Conservation (phyloP, 495 filamentous ascomycete species). For the Stereocaulon alpinum region DNA sequence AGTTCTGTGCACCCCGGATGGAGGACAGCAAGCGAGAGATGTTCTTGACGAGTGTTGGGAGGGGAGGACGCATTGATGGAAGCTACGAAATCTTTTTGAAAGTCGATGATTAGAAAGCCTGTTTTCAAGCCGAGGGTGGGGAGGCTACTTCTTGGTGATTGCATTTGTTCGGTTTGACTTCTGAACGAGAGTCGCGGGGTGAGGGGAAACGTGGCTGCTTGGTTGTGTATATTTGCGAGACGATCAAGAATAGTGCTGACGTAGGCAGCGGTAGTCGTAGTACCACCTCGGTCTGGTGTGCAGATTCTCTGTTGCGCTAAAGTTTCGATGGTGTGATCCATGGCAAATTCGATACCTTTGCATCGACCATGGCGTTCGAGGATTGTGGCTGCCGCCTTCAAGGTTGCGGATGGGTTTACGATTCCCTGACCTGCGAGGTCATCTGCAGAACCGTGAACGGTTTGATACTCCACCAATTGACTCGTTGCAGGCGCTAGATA, state of each 20-base stretch:
- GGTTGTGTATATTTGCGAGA: constrained; percentile 1
- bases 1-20: neutral
- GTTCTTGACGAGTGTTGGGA: neutral
- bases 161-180: neutral
- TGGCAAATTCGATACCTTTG: neutral
- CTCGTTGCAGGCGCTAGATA: neutral
- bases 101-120: constrained; percentile 2
- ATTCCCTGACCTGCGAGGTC: constrained; percentile 3
- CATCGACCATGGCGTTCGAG: neutral
- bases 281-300: constrained; percentile 5
- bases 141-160: neutral
- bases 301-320: neutral
- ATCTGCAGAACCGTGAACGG: constrained; percentile 9
- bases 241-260: neutral
- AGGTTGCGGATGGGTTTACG: constrained; percentile 6
- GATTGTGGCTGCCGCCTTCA: constrained; percentile 5
- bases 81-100: constrained; percentile 8
- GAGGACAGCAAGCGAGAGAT: neutral
- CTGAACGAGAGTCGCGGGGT: neutral
- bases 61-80: constrained; percentile 4
- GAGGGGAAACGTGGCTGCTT: neutral
- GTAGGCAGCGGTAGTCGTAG: constrained; percentile 1
- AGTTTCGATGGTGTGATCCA: neutral
- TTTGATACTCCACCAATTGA: constrained; percentile 7
- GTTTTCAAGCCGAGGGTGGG: neutral